Evolutionary conservation across 441 rosid species (phyloP), one percentile per base, ranked within the genome.

Genomic region (Pelargonium fulgidum): DNA sequence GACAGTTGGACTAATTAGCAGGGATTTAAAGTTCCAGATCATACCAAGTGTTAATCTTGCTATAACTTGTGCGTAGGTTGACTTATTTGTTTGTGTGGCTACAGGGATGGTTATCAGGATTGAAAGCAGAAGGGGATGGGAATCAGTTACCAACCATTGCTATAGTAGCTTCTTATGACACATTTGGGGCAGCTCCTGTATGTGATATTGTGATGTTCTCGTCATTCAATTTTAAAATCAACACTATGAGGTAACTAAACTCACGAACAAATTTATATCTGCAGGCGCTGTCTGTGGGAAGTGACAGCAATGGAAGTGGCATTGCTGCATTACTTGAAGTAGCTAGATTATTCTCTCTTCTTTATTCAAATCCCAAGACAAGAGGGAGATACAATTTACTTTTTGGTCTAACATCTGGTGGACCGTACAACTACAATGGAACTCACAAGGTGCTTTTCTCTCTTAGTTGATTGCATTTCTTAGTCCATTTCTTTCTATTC

Each of bases 301-400:
- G 96, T 73, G 97, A 91, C 77, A 94, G 97, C 88, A 91, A 88
- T 80, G 99, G 97, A 47, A 94, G 99, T 70, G 99, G 99, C 4
- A 81, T 89, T 33, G 97, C 85, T 76, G 96, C 90, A 13, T 91
- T 94, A 79, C 97, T 94, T 73, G 99, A 94, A 79, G 82, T 91
- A 73, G 96, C 99, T 78, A 91, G 99, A 81, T 72, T 93, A 65
- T 93, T 93, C 81, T 91, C 96, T 75, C 82, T 85, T 79, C 92
- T 91, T 56, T 91, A 88, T 85, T 89, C 96, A 17, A 89, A 91
- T 76, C 96, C 99, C 47, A 93, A 81, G 85, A 91, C 99, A 72
- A 87, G 96, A 81, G 99, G 97, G 79, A 82, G 90, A 70, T 93
- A 88, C 83, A 93, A 91, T 83, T 72, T 93, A 73, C 97, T 93